Percentiles rank a stretch among this genome's conserved stretches.
phyloP scores from a whole-genome alignment of 2,329 filamentous ascomycete genomes.

The Graphilbum ipis-grandicollis region DNA sequence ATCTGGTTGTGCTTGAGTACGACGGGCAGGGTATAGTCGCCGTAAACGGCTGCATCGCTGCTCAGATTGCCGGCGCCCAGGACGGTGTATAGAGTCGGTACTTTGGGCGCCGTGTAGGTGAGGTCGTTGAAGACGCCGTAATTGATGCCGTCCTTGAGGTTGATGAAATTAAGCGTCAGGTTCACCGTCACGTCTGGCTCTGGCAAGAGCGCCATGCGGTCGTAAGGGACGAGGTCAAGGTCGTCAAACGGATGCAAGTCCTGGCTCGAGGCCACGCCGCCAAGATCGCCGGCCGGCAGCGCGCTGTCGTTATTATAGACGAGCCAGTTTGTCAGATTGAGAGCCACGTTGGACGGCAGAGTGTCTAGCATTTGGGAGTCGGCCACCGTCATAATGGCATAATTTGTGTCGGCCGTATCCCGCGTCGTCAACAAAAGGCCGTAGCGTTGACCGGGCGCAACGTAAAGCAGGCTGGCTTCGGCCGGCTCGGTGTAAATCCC shows the following conservation, averaged over 20 bases:
- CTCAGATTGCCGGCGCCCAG: conserved; percentile 32
- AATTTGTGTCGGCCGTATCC: conserved; percentile 44
- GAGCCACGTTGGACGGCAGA: conserved; percentile 49
- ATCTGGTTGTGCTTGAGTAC: conserved; percentile 50
- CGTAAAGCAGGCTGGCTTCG: conserved; percentile 44
- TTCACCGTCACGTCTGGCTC: conserved; percentile 45
- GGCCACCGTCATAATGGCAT: conserved; percentile 33
- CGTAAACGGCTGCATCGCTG: conserved; percentile 44
- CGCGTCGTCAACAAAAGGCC: conserved; percentile 45
- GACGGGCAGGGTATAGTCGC: conserved; percentile 46
- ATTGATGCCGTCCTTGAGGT: conserved; percentile 27
- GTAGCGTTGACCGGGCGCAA: conserved; percentile 49
- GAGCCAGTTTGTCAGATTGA: conserved; percentile 46
- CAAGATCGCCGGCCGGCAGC: conserved; percentile 18
- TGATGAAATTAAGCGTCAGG: conserved; percentile 47
- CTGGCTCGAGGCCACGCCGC: conserved; percentile 14
- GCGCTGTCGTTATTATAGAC: conserved; percentile 36
- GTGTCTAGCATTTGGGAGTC: conserved; percentile 45
- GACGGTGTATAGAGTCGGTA: conserved; percentile 63
- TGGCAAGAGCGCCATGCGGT: conserved; percentile 40
- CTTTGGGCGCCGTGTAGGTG: conserved; percentile 56
- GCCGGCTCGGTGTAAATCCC: conserved; percentile 46
- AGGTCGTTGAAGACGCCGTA: conserved; percentile 58
- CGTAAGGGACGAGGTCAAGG: conserved; percentile 49
- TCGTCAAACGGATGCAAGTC: conserved; percentile 57